Percentiles rank a stretch among this genome's conserved stretches.
Evolutionary conservation across 805 yeast genomes (phyloP).

Genomic region (Saturnispora silvae): DNA sequence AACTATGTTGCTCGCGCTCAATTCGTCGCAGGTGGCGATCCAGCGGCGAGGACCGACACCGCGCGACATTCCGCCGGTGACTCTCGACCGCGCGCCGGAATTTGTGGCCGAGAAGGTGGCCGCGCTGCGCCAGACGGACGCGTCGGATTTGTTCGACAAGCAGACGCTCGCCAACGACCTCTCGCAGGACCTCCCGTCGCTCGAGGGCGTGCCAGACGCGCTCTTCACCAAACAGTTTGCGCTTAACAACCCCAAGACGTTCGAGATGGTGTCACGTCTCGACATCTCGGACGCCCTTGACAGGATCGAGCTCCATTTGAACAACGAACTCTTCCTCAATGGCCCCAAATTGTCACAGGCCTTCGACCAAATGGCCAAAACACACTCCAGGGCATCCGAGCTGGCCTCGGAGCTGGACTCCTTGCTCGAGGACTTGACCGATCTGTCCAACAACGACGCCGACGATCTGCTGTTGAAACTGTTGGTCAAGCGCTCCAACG

Average conservation of each 20-base stretch:
- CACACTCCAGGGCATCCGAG: constrained; percentile 42
- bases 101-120: constrained; percentile 34
- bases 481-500: constrained; percentile 49
- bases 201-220: constrained; percentile 52
- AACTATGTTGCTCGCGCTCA: constrained; percentile 16
- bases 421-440: constrained; percentile 37
- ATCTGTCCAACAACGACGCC: constrained; percentile 39
- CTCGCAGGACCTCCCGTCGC: constrained; percentile 19
- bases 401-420: constrained; percentile 38
- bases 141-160: constrained; percentile 35
- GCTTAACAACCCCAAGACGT: constrained; percentile 80
- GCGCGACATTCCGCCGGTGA: constrained; percentile 76
- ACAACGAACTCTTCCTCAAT: constrained; percentile 73
- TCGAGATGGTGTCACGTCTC: constrained; percentile 71
- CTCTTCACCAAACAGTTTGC: constrained; percentile 61
- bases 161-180: constrained; percentile 25
- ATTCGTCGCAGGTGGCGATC: constrained; percentile 31
- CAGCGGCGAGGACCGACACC: constrained; percentile 59
- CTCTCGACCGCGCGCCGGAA: constrained; percentile 25
- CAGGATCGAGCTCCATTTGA: constrained; percentile 68
- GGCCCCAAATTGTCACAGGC: constrained; percentile 81
- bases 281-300: constrained; percentile 70
- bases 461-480: constrained; percentile 51
- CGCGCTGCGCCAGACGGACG: constrained; percentile 34
- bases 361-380: constrained; percentile 61